Base-by-base conservation (phyloP, 805 yeast genomes). In the Metschnikowia shivogae region DNA sequence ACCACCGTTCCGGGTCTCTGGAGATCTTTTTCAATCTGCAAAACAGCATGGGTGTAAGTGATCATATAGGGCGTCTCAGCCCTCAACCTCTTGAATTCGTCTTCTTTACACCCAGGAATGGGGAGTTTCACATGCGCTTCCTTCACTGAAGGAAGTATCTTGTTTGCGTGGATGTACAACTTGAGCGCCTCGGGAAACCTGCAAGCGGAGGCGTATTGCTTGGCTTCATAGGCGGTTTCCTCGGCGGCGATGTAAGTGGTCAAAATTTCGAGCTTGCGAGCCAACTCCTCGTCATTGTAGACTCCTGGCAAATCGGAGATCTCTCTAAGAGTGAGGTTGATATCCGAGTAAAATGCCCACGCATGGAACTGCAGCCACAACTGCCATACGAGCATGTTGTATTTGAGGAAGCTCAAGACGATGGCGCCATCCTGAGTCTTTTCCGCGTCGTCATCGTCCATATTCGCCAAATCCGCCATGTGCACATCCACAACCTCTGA, bases 221-320 rank as follows among this genome's bases (percentile, higher is more conserved):
- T n/a, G n/a, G n/a, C n/a, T n/a, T n/a, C n/a, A n/a, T n/a, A n/a
- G n/a, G n/a, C n/a, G n/a, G n/a, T n/a, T n/a, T n/a, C n/a, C n/a
- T n/a, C n/a, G 32, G 75, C 65, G n/a, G 58, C 55, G 61, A 76
- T 86, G 49, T 70, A 80, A 7, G 60, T 57, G 27, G 68, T 65
- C 54, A 88, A 65, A 12, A 73, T 54, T 10, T 70, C 73, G 36
- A 93, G 68, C 7, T 84, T 77, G 6, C 67, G 65, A 49, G 69
- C 61, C 44, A 92, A 72, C 19, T 76, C 82, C 43, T 86, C 93
- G 60, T 89, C 96, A 43, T 87, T 86, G 58, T 85, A 81, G 14
- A 92, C 96, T 72, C 98, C 98, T 0, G 97, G 97, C 42, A 93
- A 73, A 48, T 89, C 96, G 57, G 77, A 72, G 37, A 89, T 65